Conservation (phyloP, 345 rosid species). For the Pistacia integerrima region DNA sequence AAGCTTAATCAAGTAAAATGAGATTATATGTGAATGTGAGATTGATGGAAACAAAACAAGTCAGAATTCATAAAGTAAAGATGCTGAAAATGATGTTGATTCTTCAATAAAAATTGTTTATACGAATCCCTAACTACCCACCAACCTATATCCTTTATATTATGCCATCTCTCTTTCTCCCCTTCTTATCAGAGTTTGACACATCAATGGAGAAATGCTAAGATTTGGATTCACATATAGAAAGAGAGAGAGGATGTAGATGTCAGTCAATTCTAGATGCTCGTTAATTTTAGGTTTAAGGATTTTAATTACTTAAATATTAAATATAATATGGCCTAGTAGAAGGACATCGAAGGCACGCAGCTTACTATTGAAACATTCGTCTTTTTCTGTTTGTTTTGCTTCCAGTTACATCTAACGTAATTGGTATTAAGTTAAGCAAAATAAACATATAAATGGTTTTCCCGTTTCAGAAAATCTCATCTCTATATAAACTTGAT, state of each 20-base stretch:
- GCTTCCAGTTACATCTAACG: not conserved
- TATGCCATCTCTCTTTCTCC: not conserved
- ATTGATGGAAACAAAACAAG: constrained; percentile 12
- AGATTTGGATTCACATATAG: constrained; percentile 14
- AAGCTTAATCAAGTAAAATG: not conserved
- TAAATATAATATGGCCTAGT: not conserved
- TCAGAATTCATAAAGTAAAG: constrained; percentile 18
- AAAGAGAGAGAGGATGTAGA: constrained; percentile 1
- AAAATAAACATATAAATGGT: too few relatives aligned
- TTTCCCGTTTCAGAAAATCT: too few relatives aligned
- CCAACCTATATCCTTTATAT: not conserved
- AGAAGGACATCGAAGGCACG: constrained; percentile 17
- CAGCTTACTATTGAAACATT: constrained; percentile 9
- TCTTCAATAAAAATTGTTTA: constrained; percentile 7
- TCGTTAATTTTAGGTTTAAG: not conserved
- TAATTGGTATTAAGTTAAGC: too few relatives aligned
- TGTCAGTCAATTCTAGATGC: constrained; percentile 18
- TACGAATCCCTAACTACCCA: constrained; percentile 8
- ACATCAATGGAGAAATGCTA: constrained; percentile 6
- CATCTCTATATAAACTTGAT: too few relatives aligned
- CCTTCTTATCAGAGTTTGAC: not conserved
- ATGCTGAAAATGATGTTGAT: constrained; percentile 22
- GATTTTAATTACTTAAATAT: not conserved
- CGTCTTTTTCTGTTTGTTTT: not conserved
- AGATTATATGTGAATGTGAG: not conserved